phyloP scores from a whole-genome alignment of 2,329 filamentous ascomycete genomes.

The Paramyrothecium sp. region DNA sequence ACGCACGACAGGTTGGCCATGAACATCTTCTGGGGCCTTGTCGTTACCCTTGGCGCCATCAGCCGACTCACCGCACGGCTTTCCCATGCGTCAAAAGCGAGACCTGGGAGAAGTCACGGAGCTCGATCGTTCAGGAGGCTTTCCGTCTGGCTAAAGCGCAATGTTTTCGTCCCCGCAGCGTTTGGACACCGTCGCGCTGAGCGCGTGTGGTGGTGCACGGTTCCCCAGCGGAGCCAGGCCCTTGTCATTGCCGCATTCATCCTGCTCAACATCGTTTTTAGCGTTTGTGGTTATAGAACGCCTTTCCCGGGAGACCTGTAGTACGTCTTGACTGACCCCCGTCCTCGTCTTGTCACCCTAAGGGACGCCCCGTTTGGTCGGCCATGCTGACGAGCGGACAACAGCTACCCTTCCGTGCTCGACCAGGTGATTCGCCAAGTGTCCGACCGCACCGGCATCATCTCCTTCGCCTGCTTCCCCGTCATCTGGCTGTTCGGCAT shows the following conservation, averaged over 20 bases:
- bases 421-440: conserved; percentile 50
- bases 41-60: conserved; percentile 32
- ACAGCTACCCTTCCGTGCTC: conserved; percentile 30
- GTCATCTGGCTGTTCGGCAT: conserved; percentile 66
- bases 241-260: conserved; percentile 36
- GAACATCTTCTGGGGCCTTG: conserved; percentile 37
- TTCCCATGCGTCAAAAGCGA: not conserved
- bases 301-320: conserved; percentile 35
- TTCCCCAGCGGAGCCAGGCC: conserved; percentile 42
- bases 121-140: not conserved
- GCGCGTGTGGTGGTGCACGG: conserved; percentile 42
- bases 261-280: conserved; percentile 34
- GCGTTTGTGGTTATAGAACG: conserved; percentile 33
- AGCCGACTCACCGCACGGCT: conserved; percentile 23
- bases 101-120: not conserved
- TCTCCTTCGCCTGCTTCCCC: conserved; percentile 63
- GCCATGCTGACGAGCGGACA: too few relatives aligned
- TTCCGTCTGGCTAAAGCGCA: conserved; percentile 28
- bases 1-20: conserved; percentile 27
- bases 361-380: too few relatives aligned
- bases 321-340: conserved; percentile 21
- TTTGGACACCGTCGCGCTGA: conserved; percentile 42
- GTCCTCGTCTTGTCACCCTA: too few relatives aligned
- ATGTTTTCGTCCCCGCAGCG: conserved; percentile 36
- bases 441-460: conserved; percentile 62